Evolutionary conservation across 1,284 basidiomycete genomes (phyloP), one percentile per base, ranked within the genome.

Genomic region (Omphalotus olearius): DNA sequence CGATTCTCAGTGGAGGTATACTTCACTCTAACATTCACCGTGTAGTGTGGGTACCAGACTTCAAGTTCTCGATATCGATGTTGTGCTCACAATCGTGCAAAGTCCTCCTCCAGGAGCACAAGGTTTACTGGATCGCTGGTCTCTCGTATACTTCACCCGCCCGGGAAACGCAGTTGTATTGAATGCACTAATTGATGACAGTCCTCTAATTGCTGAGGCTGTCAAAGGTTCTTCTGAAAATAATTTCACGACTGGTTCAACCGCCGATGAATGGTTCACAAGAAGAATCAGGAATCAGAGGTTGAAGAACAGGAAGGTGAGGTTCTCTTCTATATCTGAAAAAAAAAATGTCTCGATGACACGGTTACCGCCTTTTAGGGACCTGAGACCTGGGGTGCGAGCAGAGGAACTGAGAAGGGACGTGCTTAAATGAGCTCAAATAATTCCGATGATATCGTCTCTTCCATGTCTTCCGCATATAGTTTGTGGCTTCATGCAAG

Each of bases 141-240:
- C 80, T 2, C 66, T 84, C 4, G 81, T 81, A 0, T 86, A 75
- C 63, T 85, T 85, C 63, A 75, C 73, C 0, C 72, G 83, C 6
- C 83, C 82, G 0, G 76, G 78, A 10, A 74, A 83, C 60, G 68
- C 68, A 2, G 65, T 74, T 17, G 36, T 71, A 1, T 67, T 82
- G 33, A 69, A 69, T 17, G 72, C 81, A 1, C 65, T 81, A 3
- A 61, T 67, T 0, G 72, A 82, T 16, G 67, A 78, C 25, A 84
- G 82, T 55, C 52, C 64, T 1, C 44, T 73, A 4, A 76, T 85
- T 18, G 66, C 66, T 0, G 62, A 67, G 5, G 66, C 69, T 3
- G 69, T 72, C 9, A 68, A 67, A 1, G 67, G 56, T 6, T 57
- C 62, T 0, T 64, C 68, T 2, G 66, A 65, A 17, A 62, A 60